phyloP scores from a whole-genome alignment of 2,329 filamentous ascomycete species.

The Kalaharituber pfeilii region DNA sequence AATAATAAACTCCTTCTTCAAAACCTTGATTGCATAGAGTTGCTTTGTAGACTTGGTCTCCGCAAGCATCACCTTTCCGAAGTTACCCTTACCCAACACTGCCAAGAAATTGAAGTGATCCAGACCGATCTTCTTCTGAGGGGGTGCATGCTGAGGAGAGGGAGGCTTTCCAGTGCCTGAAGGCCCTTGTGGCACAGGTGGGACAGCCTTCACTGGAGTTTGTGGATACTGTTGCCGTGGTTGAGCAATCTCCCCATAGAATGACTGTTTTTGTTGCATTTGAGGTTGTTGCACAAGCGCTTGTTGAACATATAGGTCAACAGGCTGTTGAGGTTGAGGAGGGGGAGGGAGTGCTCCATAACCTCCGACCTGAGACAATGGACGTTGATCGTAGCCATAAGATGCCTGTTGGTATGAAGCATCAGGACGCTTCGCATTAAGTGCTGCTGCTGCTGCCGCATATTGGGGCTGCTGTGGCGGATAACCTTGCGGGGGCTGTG shows the following conservation, averaged over 20 bases:
- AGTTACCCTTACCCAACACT: conserved; percentile 96
- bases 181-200: conserved; percentile 43
- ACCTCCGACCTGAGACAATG: conserved; percentile 20
- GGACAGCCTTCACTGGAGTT: conserved; percentile 24
- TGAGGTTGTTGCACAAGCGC: conserved; percentile 17
- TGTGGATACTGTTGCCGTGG: conserved; percentile 7
- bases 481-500: conserved; percentile 12
- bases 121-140: conserved; percentile 62
- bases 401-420: conserved; percentile 5
- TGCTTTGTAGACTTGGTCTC: conserved; percentile 87
- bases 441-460: conserved; percentile 50
- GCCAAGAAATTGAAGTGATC: conserved; percentile 99
- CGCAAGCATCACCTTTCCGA: conserved; percentile 98
- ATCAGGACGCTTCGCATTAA: conserved; percentile 3
- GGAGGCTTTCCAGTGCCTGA: conserved; percentile 23
- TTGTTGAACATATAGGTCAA: conserved; percentile 20
- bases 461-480: conserved; percentile 27
- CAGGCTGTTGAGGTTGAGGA: conserved; percentile 22
- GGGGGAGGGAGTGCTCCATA: conserved; percentile 12
- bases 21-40: conserved; percentile 92
- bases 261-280: conserved; percentile 21
- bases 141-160: conserved; percentile 35
- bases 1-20: conserved; percentile 99
- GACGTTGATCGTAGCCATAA: conserved; percentile 1
- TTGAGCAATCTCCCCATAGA: conserved; percentile 23